These are phyloP conservation scores for Boletus sp. DNA, from an alignment of 1,284 basidiomycete genomes.

Conservation along the genomic window DNA sequence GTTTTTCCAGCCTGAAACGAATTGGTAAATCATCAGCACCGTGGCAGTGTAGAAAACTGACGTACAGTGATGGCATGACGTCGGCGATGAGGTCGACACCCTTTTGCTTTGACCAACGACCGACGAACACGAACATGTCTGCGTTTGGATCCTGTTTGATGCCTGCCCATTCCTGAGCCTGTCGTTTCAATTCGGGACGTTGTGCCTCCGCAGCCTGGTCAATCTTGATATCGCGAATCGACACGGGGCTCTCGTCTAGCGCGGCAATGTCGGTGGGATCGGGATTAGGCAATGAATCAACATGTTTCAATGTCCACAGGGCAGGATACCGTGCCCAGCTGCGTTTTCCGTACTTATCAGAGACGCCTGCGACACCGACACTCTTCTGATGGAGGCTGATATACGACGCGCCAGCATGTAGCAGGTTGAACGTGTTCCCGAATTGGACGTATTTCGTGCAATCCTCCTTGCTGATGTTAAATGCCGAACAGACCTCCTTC, in stretches of 20 bases:
- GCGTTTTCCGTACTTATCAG: constrained; percentile 93
- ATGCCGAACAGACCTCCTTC: constrained; percentile 95
- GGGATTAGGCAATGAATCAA: constrained; percentile 90
- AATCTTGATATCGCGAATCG: constrained; percentile 70
- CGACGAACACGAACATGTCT: constrained; percentile 91
- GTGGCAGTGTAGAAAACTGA: constrained; percentile 22
- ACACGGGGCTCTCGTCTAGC: constrained; percentile 73
- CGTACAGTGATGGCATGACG: constrained; percentile 82
- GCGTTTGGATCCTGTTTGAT: constrained; percentile 86
- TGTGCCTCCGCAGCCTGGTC: constrained; percentile 82
- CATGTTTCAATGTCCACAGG: constrained; percentile 90
- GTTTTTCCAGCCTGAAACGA: constrained; percentile 69
- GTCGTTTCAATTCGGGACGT: constrained; percentile 83
- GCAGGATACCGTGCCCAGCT: constrained; percentile 94
- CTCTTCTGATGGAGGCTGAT: constrained; percentile 91
- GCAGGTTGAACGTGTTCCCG: constrained; percentile 92
- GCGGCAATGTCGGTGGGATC: constrained; percentile 92
- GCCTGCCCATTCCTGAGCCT: constrained; percentile 91
- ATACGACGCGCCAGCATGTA: constrained; percentile 88
- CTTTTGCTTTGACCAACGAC: constrained; percentile 96
- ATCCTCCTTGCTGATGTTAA: constrained; percentile 92
- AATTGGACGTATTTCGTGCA: constrained; percentile 96
- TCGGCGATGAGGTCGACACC: constrained; percentile 93
- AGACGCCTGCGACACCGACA: constrained; percentile 89
- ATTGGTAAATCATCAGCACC: not conserved